Evolutionary conservation across 179 eudicot species (phyloP), one percentile per base, ranked within the genome.

Genomic region (Carnegiea gigantea): DNA sequence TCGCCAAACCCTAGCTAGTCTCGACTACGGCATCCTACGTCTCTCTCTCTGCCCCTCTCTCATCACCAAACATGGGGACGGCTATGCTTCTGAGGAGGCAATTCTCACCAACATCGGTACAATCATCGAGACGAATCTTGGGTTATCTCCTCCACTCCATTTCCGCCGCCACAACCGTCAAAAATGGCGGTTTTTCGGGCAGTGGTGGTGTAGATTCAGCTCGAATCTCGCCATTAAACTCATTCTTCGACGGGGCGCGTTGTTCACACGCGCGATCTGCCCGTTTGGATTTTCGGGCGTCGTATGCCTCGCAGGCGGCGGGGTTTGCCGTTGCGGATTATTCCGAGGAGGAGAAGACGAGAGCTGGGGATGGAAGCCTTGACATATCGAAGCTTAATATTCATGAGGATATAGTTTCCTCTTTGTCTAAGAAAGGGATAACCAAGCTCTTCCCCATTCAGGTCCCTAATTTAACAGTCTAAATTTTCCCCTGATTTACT

Each of bases 371-470:
- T 70, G 95, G 89, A 14, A 88, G 96, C 2, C 88, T 96, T 24
- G 97, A 91, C 78, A 96, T 96, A 3, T 86, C 96, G 9, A 92
- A 90, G 87, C 95, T 96, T 77, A 90, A 90, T 51, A 86, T 96
- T 67, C 89, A 92, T 30, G 57, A 80, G 9, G 88, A 88, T 8
- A 85, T 96, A 18, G 89, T 92, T 33, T 46, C 86, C 3, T 86
- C 93, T 70, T 85, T 96, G 89, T 71, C 91, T 20, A 79, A 79
- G 15, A 90, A 79, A 82, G 99, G 99, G 5, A 96, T 96, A 70
- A 88, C 92, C 54, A 92, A 88, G 83, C 94, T 96, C 77, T 96
- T 96, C 74, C 98, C 99, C 2, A 96, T 96, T 84, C 99, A 96
- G 98, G 99, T 94, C 21, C 0, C 2, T 6, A 48, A 49, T 75